These are phyloP conservation scores for Fraxinus floribunda DNA, from an alignment of 305 asterid genomes.

Conservation along the genomic window DNA sequence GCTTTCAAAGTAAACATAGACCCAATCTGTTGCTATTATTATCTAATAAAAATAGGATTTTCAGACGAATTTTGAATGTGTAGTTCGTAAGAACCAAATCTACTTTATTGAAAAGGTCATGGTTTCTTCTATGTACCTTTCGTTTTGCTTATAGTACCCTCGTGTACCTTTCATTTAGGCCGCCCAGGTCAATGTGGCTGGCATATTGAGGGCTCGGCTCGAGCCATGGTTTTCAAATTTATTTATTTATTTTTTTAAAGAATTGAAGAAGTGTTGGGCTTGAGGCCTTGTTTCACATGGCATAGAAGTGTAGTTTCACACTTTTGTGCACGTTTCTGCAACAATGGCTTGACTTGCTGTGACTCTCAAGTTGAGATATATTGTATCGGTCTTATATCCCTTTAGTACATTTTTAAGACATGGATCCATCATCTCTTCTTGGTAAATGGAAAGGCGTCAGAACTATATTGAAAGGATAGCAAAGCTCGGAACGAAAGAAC, in stretches of 20 bases:
- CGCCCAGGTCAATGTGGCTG: background rate
- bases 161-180: background rate
- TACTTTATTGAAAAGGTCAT: background rate
- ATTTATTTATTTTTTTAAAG: too few relatives aligned
- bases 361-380: background rate
- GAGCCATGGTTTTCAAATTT: background rate
- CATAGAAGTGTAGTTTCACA: background rate
- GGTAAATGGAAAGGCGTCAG: too few relatives aligned
- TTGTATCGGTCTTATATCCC: background rate
- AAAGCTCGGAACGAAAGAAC: background rate
- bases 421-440: background rate
- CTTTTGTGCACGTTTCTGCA: background rate
- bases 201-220: background rate
- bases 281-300: background rate
- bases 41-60: background rate
- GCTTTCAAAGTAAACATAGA: slow-evolving; percentile 43
- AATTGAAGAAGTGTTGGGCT: background rate
- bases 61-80: slow-evolving; percentile 21
- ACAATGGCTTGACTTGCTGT: background rate
- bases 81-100: background rate
- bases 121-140: background rate
- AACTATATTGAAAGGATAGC: background rate
- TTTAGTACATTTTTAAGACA: too few relatives aligned
- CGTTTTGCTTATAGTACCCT: background rate
- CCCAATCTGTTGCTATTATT: background rate